These are phyloP conservation scores for Venturia oleaginea DNA, from an alignment of 2,329 filamentous ascomycete species.

Conservation along the genomic window DNA sequence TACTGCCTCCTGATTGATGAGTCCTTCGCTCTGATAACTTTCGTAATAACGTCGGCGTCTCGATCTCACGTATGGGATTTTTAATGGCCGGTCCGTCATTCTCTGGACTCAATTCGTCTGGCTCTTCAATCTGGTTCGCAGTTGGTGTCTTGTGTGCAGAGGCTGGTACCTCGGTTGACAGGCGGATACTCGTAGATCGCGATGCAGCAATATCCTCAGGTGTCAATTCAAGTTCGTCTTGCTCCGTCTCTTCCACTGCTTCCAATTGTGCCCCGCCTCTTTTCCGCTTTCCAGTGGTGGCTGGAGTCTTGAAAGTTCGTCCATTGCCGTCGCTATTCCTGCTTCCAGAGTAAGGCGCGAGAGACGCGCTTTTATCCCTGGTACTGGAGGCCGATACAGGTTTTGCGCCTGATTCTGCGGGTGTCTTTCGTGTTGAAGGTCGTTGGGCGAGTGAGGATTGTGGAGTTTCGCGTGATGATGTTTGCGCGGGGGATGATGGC, in stretches of 20 bases:
- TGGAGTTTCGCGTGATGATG: constrained; percentile 9
- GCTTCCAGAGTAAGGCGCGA: background rate
- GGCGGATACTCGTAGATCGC: background rate
- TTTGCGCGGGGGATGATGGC: constrained; percentile 11
- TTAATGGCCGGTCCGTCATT: background rate
- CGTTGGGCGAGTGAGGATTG: background rate
- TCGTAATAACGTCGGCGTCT: background rate
- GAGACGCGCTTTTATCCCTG: background rate
- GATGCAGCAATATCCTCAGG: background rate
- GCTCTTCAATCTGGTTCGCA: background rate
- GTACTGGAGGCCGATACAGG: background rate
- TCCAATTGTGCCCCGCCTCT: background rate
- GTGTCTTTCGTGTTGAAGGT: constrained; percentile 3
- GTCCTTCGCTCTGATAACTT: background rate
- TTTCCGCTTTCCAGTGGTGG: background rate
- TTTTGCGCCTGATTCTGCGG: constrained; percentile 2
- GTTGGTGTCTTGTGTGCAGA: background rate
- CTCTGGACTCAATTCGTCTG: constrained; percentile 12
- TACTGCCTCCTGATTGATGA: background rate
- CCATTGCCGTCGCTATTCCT: background rate
- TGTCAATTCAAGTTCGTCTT: constrained; percentile 8
- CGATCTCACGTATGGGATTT: background rate
- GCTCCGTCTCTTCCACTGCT: constrained; percentile 1
- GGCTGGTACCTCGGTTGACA: background rate
- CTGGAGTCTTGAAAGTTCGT: constrained; percentile 6